phyloP scores from a whole-genome alignment of 139 green algal genomes.

The Chlamydomonas sp. region DNA sequence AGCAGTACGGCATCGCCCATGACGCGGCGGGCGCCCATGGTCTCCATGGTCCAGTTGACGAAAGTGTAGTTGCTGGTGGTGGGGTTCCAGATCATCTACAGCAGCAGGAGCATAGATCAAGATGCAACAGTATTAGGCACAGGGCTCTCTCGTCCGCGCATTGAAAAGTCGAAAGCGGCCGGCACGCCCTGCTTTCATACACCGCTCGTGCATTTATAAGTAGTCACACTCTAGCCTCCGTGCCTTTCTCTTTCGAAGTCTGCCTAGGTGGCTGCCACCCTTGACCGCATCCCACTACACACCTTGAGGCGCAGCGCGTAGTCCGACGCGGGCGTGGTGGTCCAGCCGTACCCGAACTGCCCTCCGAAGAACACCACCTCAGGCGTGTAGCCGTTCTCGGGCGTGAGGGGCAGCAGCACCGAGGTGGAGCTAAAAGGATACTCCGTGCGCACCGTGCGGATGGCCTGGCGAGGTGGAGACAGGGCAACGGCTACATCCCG shows the following conservation, averaged over 20 bases:
- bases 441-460: slow-evolving; percentile 28
- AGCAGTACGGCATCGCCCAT: slow-evolving; percentile 48
- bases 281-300: no score
- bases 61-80: slow-evolving; percentile 30
- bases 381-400: slow-evolving; percentile 41
- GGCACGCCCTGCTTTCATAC: no score
- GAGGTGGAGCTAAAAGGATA: slow-evolving; percentile 47
- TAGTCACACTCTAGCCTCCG: no score
- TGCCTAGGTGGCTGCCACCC: no score
- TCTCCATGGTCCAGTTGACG: slow-evolving; percentile 28
- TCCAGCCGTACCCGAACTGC: slow-evolving; percentile 37
- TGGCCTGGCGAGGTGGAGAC: no score
- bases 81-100: slow-evolving; percentile 3
- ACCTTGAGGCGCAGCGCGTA: slow-evolving; percentile 15
- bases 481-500: no score
- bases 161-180: no score
- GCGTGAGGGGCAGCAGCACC: slow-evolving; percentile 42
- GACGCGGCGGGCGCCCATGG: slow-evolving; percentile 41
- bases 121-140: no score
- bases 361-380: slow-evolving; percentile 46
- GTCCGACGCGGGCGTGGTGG: slow-evolving; percentile 7
- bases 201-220: no score
- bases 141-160: no score
- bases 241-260: no score
- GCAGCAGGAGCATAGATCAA: no score